Evolutionary conservation across 352 stramenopile species (phyloP), one percentile per base, ranked within the genome.

Genomic region (Globisporangium splendens): DNA sequence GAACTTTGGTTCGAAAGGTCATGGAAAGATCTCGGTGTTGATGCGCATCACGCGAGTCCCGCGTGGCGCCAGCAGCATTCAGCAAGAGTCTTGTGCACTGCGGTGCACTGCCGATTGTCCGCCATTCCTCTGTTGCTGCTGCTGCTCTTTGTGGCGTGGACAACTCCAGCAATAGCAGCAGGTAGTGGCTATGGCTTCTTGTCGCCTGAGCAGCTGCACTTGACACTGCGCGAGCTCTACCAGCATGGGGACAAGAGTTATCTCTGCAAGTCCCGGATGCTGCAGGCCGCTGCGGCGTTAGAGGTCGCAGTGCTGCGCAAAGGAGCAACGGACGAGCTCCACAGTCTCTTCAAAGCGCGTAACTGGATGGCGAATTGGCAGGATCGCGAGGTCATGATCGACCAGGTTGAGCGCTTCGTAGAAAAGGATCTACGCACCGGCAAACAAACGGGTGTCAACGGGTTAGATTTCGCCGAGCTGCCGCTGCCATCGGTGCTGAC

Each of bases 311-410:
- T 88, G 28, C 35, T 75, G 14, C 46, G 76, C 31, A 78, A 87
- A 38, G 68, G 70, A 0, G 64, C 68, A 14, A 56, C 46, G 10
- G 38, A 58, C 7, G 65, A 82, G 21, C 48, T 73, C 41, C 69
- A 84, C 46, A 57, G 68, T 4, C 62, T 94, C 3, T 75, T 86
- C 46, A 92, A 91, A 50, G 71, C 75, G 13, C 68, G 77, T 6
- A 87, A 80, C 47, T 91, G 79, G 84, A 72, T 91, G 56, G 75
- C 79, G 8, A 63, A 75, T 58, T 94, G 84, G 84, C 59, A 67
- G 8, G 80, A 86, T 42, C 66, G 74, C 15, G 82, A 92, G 3
- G 57, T 73, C 2, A 59, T 78, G 62, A 21, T 86, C n/a, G 74
- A 49, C 1, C 68, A 77, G 38, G 59, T 84, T 4, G 56, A 69